Evolutionary conservation across 2,329 filamentous ascomycete species (phyloP), one percentile per base, ranked within the genome.

Genomic region (Colletotrichum coccodes): DNA sequence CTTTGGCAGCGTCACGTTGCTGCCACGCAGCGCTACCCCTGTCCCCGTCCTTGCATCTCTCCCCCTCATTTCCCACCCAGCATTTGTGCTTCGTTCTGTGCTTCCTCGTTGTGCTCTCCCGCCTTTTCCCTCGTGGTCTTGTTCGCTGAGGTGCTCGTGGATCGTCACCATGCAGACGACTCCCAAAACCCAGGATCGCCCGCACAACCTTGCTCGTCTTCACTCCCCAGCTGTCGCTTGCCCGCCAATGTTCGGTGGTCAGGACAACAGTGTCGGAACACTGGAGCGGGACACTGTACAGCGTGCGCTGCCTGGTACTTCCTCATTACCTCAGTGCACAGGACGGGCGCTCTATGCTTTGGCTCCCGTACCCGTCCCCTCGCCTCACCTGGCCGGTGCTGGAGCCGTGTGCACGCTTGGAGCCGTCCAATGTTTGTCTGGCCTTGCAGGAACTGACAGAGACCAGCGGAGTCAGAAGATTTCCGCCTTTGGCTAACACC

Each of bases 1-100:
- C 40, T 57, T 23, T 61, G 44, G 59, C 66, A 38, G 57, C 66
- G 66, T 71, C 69, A 71, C 69, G 69, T 70, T 70, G 60, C 69
- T 70, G 66, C 60, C 60, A 71, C 57, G 69, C 69, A 64, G 50
- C 38, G 32, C 12, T 11, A 57, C 63, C 62, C 62, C 56, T 67
- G 56, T 50, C 63, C 50, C 44, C 23, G 40, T 61, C 28, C 52
- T 67, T 50, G 28, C 38, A 14, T 44, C 52, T 49, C 40, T 30
- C 26, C 40, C 30, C 56, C 56, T 52, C 62, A 67, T 57, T 52
- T 52, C 56, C 54, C 60, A 49, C 52, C 38, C 42, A 26, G 46
- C 40, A 63, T 60, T 64, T 46, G 49, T 42, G 12, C 18, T 38
- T 34, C n/a, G 30, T 21, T 56, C 40, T 23, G 11, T 40, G 5